These are phyloP conservation scores for Wickerhamiella spandovensis DNA, from an alignment of 805 yeast species.

Conservation along the genomic window DNA sequence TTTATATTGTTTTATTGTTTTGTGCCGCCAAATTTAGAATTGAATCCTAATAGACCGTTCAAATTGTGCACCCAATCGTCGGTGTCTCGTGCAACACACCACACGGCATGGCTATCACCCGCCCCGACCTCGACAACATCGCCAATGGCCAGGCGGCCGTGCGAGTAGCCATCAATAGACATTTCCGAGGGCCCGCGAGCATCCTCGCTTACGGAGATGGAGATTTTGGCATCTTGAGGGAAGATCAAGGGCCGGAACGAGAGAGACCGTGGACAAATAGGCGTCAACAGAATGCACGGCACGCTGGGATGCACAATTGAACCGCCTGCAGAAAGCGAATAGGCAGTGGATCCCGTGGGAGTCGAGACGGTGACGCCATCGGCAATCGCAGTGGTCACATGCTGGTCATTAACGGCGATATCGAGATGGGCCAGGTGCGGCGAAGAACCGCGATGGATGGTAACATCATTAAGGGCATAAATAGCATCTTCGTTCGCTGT, in stretches of 20 bases:
- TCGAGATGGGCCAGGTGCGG: constrained; percentile 79
- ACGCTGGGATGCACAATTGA: constrained; percentile 84
- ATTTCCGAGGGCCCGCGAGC: constrained; percentile 36
- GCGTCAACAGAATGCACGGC: constrained; percentile 69
- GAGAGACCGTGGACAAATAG: constrained; percentile 82
- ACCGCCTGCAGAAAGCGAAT: constrained; percentile 91
- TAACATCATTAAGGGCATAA: constrained; percentile 88
- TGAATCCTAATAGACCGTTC: constrained; percentile 79
- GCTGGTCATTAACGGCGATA: constrained; percentile 71
- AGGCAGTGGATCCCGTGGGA: constrained; percentile 95
- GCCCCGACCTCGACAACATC: constrained; percentile 32
- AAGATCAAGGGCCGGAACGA: constrained; percentile 81
- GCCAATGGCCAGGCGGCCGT: constrained; percentile 51
- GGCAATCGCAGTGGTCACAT: constrained; percentile 78
- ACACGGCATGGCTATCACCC: constrained; percentile 41
- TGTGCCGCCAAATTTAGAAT: constrained; percentile 50
- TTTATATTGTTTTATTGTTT: too few species aligned
- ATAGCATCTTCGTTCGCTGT: constrained; percentile 14
- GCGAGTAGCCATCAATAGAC: constrained; percentile 75
- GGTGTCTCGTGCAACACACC: constrained; percentile 73
- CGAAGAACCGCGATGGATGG: constrained; percentile 73
- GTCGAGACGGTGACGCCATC: constrained; percentile 80
- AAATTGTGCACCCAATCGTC: constrained; percentile 90
- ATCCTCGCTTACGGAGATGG: constrained; percentile 21
- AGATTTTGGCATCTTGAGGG: constrained; percentile 64